phyloP scores from a whole-genome alignment of 257 asterid genomes.

The Scutellaria baicalensis region DNA sequence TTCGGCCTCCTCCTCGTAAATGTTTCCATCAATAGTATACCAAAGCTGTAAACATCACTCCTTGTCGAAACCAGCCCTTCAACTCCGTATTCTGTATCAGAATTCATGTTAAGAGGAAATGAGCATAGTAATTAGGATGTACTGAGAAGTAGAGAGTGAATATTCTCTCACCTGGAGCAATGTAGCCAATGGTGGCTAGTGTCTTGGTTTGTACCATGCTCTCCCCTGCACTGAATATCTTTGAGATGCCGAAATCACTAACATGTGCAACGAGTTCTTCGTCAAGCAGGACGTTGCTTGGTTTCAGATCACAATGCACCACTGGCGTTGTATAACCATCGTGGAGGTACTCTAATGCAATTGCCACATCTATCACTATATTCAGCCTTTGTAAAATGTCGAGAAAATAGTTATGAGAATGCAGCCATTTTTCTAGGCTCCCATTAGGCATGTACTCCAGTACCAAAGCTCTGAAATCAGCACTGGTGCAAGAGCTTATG shows the following conservation, averaged over 20 bases:
- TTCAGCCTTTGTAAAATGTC: conserved; percentile 12
- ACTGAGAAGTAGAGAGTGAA: neutral
- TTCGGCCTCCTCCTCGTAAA: conserved; percentile 32
- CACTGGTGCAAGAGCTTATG: conserved; percentile 7
- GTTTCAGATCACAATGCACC: conserved; percentile 33
- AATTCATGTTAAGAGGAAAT: neutral
- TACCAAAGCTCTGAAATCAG: conserved; percentile 13
- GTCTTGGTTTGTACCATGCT: conserved; percentile 5
- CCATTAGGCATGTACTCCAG: conserved; percentile 17
- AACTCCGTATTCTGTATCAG: conserved; percentile 35
- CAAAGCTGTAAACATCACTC: conserved; percentile 35
- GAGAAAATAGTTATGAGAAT: conserved; percentile 9
- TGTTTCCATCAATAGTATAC: conserved; percentile 33
- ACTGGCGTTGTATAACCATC: conserved; percentile 11
- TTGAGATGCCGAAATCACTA: conserved; percentile 20
- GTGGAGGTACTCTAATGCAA: conserved; percentile 22
- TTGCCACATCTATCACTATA: conserved; percentile 21
- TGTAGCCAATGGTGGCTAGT: conserved; percentile 19
- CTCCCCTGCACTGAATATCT: conserved; percentile 13
- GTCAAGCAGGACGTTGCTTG: conserved; percentile 28
- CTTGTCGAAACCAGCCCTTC: conserved; percentile 33
- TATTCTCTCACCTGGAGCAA: conserved; percentile 20
- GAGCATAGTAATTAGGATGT: neutral
- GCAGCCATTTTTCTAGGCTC: conserved; percentile 19
- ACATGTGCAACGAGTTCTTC: conserved; percentile 18